A percentile compares a stretch with the other conserved stretches of the same genome.
Evolutionary conservation across 2,329 filamentous ascomycete genomes (phyloP).

Genomic region (Lizonia empirigonia): DNA sequence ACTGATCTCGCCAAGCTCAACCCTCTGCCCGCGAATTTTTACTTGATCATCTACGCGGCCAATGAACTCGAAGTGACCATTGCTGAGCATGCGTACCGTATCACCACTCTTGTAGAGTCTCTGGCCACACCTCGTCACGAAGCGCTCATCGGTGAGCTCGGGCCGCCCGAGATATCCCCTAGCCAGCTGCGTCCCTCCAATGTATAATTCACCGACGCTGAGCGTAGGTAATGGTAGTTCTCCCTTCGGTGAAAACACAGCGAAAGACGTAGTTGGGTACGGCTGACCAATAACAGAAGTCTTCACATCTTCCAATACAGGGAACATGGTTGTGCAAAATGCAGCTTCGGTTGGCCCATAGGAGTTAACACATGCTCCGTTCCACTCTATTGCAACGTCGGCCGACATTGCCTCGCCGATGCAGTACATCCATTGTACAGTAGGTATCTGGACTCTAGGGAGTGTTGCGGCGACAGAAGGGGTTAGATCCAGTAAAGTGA

Average conservation of each 20-base stretch:
- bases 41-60: slow-evolving; percentile 49
- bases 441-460: slow-evolving; percentile 38
- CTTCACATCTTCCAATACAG: slow-evolving; percentile 35
- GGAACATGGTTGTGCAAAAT: slow-evolving; percentile 53
- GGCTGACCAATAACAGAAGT: slow-evolving; percentile 51
- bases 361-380: slow-evolving; percentile 51
- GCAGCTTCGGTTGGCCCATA: slow-evolving; percentile 54
- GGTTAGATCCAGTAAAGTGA: slow-evolving; percentile 51
- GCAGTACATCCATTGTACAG: slow-evolving; percentile 52
- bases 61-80: slow-evolving; percentile 49
- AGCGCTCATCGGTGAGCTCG: slow-evolving; percentile 39
- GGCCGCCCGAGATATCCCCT: slow-evolving; percentile 51
- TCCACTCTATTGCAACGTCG: slow-evolving; percentile 49
- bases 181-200: slow-evolving; percentile 55
- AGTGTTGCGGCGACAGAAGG: slow-evolving; percentile 51
- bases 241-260: slow-evolving; percentile 41
- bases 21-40: slow-evolving; percentile 48
- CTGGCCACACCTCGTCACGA: slow-evolving; percentile 37
- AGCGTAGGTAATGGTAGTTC: slow-evolving; percentile 46
- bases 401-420: slow-evolving; percentile 52
- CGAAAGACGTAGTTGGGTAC: slow-evolving; percentile 50
- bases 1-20: slow-evolving; percentile 49
- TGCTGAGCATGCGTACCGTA: slow-evolving; percentile 45
- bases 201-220: slow-evolving; percentile 53
- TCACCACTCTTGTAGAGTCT: slow-evolving; percentile 49